Conservation (phyloP, 2,329 filamentous ascomycete species). For the Alternaria sp. region DNA sequence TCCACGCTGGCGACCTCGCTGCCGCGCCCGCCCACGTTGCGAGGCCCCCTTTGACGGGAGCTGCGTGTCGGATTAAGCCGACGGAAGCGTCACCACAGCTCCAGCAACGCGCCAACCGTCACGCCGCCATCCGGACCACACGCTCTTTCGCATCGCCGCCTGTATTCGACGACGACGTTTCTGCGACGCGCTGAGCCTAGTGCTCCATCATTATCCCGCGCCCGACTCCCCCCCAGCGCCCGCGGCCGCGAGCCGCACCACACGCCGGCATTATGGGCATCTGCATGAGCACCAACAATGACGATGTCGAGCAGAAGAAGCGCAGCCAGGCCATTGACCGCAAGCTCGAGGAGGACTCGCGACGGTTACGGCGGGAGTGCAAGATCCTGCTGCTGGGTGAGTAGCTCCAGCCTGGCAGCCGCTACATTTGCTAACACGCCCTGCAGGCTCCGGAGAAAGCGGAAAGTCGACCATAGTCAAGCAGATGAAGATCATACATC, state of each 20-base stretch:
- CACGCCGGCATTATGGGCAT: conserved; percentile 75
- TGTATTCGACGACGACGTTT: conserved; percentile 18
- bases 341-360: conserved; percentile 91
- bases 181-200: conserved; percentile 44
- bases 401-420: conserved; percentile 38
- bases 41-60: conserved; percentile 27
- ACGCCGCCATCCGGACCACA: conserved; percentile 29
- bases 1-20: conserved; percentile 20
- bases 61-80: conserved; percentile 28
- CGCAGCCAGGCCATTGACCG: conserved; percentile 95
- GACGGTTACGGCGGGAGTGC: conserved; percentile 93
- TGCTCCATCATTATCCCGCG: conserved; percentile 21
- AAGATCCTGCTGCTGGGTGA: conserved; percentile 95
- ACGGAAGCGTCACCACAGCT: conserved; percentile 32
- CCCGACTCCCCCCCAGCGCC: conserved; percentile 28
- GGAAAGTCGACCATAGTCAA: conserved; percentile 99
- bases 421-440: conserved; percentile 34
- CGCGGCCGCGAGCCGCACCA: conserved; percentile 42
- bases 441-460: conserved; percentile 90
- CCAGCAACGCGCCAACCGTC: conserved; percentile 24
- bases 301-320: conserved; percentile 93
- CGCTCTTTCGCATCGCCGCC: conserved; percentile 30
- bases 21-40: conserved; percentile 18
- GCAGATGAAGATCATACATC: conserved; percentile 99
- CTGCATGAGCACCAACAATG: conserved; percentile 89